These are phyloP conservation scores for Isabelozyma pseudorhagii DNA, from an alignment of 805 yeast species.

Conservation along the genomic window DNA sequence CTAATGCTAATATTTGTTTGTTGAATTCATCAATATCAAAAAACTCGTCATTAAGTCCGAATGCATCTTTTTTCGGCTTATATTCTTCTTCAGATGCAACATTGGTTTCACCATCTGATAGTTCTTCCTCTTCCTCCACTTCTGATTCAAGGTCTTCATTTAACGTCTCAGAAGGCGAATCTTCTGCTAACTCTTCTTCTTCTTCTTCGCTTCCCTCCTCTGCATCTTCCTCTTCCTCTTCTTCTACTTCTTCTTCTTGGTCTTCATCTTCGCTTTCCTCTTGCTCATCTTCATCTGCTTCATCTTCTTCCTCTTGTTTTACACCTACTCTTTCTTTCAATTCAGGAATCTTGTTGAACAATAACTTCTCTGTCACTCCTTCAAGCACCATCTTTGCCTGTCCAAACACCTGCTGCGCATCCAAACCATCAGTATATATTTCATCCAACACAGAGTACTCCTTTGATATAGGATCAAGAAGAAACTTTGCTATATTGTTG, in stretches of 20 bases:
- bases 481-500: slow-evolving; percentile 39
- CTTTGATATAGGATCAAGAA: slow-evolving; percentile 57
- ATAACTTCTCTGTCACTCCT: slow-evolving; percentile 62
- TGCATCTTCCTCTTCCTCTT: slow-evolving; percentile 46
- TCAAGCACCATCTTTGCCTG: slow-evolving; percentile 85
- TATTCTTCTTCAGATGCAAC: slow-evolving; percentile 3
- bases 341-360: slow-evolving; percentile 54
- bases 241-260: slow-evolving; percentile 11
- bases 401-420: slow-evolving; percentile 89
- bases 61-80: slow-evolving; percentile 42
- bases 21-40: slow-evolving; percentile 85
- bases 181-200: slow-evolving; percentile 25
- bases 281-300: slow-evolving; percentile 17
- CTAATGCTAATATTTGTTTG: slow-evolving; percentile 63
- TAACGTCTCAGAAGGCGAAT: slow-evolving; percentile 8
- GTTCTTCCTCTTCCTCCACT: slow-evolving; percentile 10
- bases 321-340: slow-evolving; percentile 33
- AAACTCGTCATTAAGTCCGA: slow-evolving; percentile 77
- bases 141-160: slow-evolving; percentile 15
- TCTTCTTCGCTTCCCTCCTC: slow-evolving; percentile 21
- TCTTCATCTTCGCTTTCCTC: slow-evolving; percentile 16
- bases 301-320: slow-evolving; percentile 13
- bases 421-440: slow-evolving; percentile 79
- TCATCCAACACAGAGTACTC: slow-evolving; percentile 70
- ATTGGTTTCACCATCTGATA: slow-evolving; percentile 2